Conservation (phyloP, 768 basidiomycete genomes). For the Polyporus arcularius region DNA sequence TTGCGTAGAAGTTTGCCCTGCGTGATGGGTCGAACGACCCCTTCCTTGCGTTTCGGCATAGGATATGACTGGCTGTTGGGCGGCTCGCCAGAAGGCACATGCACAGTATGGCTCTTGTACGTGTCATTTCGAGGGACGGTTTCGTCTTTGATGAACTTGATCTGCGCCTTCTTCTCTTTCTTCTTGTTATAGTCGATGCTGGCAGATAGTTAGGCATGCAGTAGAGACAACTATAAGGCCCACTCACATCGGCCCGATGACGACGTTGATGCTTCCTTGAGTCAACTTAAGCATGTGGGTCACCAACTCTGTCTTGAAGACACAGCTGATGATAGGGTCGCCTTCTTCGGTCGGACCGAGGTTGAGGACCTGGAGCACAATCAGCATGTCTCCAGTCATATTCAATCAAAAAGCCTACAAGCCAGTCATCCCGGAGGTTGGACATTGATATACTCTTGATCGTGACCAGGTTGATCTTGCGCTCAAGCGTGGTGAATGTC, state of each 20-base stretch:
- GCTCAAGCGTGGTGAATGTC: constrained; percentile 62
- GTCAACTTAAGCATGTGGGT: constrained; percentile 82
- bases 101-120: constrained; percentile 93
- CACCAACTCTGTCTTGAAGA: constrained; percentile 94
- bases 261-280: constrained; percentile 69
- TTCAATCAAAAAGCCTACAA: constrained; percentile 51
- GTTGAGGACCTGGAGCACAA: constrained; percentile 66
- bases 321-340: constrained; percentile 87
- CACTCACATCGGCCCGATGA: constrained; percentile 76
- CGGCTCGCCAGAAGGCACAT: constrained; percentile 87
- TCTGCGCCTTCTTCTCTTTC: constrained; percentile 89
- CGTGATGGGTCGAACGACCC: constrained; percentile 82
- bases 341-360: constrained; percentile 84
- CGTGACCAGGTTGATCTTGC: constrained; percentile 87
- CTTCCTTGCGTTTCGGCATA: constrained; percentile 83
- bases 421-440: constrained; percentile 91
- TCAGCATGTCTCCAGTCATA: neutral
- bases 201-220: neutral
- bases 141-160: constrained; percentile 91
- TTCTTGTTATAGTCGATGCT: constrained; percentile 94
- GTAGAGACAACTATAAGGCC: constrained; percentile 2
- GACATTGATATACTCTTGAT: constrained; percentile 89
- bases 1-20: constrained; percentile 78
- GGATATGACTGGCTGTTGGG: constrained; percentile 80
- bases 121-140: constrained; percentile 71